phyloP scores from a whole-genome alignment of 1,284 basidiomycete species.

The Ustilago bromivora region DNA sequence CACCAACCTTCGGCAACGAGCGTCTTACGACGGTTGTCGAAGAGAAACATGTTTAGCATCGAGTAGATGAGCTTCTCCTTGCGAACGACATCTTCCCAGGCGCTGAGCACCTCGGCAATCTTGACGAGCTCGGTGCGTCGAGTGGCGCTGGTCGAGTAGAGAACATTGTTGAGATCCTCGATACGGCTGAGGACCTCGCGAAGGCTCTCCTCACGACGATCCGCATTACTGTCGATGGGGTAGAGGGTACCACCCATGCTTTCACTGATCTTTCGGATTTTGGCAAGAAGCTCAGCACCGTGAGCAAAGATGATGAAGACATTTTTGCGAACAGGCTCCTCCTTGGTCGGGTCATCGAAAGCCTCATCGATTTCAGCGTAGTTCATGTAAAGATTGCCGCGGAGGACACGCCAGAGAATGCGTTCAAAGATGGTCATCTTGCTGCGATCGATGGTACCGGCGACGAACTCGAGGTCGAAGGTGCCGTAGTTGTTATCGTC shows the following conservation, averaged over 20 bases:
- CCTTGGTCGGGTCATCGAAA: slow-evolving; percentile 85
- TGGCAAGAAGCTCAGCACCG: slow-evolving; percentile 89
- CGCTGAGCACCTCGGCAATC: slow-evolving; percentile 85
- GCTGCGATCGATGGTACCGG: slow-evolving; percentile 93
- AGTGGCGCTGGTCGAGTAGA: slow-evolving; percentile 75
- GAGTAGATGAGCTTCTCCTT: slow-evolving; percentile 91
- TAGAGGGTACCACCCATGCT: slow-evolving; percentile 97
- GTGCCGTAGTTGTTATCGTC: slow-evolving; percentile 68
- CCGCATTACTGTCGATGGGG: slow-evolving; percentile 92
- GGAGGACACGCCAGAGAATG: slow-evolving; percentile 95
- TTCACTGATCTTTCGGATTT: slow-evolving; percentile 98
- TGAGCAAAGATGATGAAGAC: slow-evolving; percentile 99
- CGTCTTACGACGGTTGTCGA: slow-evolving; percentile 92
- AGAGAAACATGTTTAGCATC: slow-evolving; percentile 77
- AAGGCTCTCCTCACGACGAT: slow-evolving; percentile 89
- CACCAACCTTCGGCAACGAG: slow-evolving; percentile 98
- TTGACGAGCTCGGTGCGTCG: slow-evolving; percentile 86
- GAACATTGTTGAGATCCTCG: slow-evolving; percentile 90
- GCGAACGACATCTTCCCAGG: slow-evolving; percentile 92
- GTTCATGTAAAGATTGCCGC: slow-evolving; percentile 99
- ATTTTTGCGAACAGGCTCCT: slow-evolving; percentile 77
- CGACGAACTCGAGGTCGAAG: slow-evolving; percentile 89
- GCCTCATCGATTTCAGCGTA: slow-evolving; percentile 92
- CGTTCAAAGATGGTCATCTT: slow-evolving; percentile 95
- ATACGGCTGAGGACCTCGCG: slow-evolving; percentile 88